Base-by-base conservation (phyloP, 169 alveolate species). In the Babesia sp. region DNA sequence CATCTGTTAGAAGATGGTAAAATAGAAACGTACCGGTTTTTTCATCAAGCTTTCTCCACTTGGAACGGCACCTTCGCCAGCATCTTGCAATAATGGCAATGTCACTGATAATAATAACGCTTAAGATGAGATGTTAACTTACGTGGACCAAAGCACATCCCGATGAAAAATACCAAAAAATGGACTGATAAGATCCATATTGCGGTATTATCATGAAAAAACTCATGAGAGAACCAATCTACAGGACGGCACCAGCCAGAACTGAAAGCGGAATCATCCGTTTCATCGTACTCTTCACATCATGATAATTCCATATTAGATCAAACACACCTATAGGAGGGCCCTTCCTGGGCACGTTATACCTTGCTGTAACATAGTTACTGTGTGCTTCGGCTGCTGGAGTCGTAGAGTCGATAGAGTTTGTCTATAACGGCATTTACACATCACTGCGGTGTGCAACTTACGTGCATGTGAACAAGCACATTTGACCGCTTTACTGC, bases 141-240 rank as follows among this genome's bases (percentile, higher is more conserved):
- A 57, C 67, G 14, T 1, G 74, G 74, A 7, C 63, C 74, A 48
- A 64, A 64, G 61, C 45, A 64, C 63, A 64, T 5, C 12, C 63
- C 31, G 24, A 64, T 11, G 54, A 50, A 64, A 22, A 28, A 64
- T 16, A 45, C n/a, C n/a, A 48, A 18, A 14, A 64, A 20, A 41
- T 64, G 54, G 31, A 64, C 31, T 3, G 54, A 36, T 7, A 64
- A 37, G 0, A 42, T 33, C 36, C 34, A 64, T 16, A 50, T 34
- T 7, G 74, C 63, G 20, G 74, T 64, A 24, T 31, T 33, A 26
- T 64, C 74, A 37, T 46, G 74, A 0, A 64, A 24, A 50, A 64
- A 64, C 48, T 64, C 74, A 37, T 64, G 74, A 4, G 20, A 12
- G n/a, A 64, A 46, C 61, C 74, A 64, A 6, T 48, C 36, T 61